Evolutionary conservation across 2,329 filamentous ascomycete species (phyloP).

Genomic region (Fusarium secorum): DNA sequence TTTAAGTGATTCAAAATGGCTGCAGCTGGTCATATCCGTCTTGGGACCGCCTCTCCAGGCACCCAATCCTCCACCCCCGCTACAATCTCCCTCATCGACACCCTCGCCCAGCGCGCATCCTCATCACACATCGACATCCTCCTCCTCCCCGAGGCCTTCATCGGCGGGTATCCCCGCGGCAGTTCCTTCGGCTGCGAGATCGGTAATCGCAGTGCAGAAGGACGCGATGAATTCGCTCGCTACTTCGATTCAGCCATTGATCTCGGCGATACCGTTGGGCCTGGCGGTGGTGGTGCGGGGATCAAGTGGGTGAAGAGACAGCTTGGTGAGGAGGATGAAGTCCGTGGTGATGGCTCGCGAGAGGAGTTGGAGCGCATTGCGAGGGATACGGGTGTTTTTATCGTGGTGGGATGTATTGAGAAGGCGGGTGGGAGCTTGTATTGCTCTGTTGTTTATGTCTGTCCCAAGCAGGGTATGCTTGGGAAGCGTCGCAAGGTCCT

Average conservation of each 20-base stretch:
- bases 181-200: slow-evolving; percentile 78
- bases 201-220: slow-evolving; percentile 71
- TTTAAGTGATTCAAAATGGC: slow-evolving; percentile 8
- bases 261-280: slow-evolving; percentile 76
- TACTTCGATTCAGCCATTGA: slow-evolving; percentile 85
- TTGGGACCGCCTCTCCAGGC: slow-evolving; percentile 64
- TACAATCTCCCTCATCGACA: slow-evolving; percentile 72
- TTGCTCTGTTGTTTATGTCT: slow-evolving; percentile 83
- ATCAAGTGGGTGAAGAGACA: slow-evolving; percentile 73
- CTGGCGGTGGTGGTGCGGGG: slow-evolving; percentile 69
- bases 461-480: slow-evolving; percentile 73
- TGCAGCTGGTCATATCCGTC: slow-evolving; percentile 52
- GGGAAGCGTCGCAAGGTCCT: slow-evolving; percentile 93
- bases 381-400: slow-evolving; percentile 78
- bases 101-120: slow-evolving; percentile 70
- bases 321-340: slow-evolving; percentile 50
- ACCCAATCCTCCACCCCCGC: slow-evolving; percentile 58
- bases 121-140: slow-evolving; percentile 68
- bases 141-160: slow-evolving; percentile 89
- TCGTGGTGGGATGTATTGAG: slow-evolving; percentile 83
- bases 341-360: slow-evolving; percentile 68
- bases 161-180: slow-evolving; percentile 90
- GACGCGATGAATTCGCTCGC: slow-evolving; percentile 80
- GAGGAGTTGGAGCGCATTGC: slow-evolving; percentile 82
- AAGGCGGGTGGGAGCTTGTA: slow-evolving; percentile 83